Conservation (phyloP, 164 flowering plant genomes). For the Akebia trifoliata region DNA sequence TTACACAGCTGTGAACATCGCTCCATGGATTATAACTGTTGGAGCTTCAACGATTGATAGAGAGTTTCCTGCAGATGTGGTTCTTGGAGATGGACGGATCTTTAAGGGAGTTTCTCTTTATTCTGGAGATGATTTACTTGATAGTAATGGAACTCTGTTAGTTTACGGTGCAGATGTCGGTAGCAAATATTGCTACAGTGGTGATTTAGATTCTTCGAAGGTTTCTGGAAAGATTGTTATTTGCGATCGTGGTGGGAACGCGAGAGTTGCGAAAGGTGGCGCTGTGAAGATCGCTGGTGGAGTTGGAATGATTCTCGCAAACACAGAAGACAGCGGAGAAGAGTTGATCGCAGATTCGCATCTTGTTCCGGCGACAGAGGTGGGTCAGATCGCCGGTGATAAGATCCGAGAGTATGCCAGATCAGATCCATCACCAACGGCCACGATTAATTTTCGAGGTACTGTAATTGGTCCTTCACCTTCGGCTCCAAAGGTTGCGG, state of each 20-base stretch:
- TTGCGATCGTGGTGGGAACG: slow-evolving; percentile 78
- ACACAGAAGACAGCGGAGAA: slow-evolving; percentile 66
- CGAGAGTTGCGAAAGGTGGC: slow-evolving; percentile 72
- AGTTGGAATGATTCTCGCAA: slow-evolving; percentile 69
- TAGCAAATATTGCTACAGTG: slow-evolving; percentile 37
- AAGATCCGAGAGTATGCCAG: slow-evolving; percentile 43
- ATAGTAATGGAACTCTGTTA: too few relatives aligned
- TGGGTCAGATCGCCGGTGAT: slow-evolving; percentile 55
- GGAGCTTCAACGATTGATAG: slow-evolving; percentile 89
- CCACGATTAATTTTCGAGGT: slow-evolving; percentile 60
- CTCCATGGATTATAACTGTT: slow-evolving; percentile 93
- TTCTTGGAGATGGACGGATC: slow-evolving; percentile 66
- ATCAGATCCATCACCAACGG: slow-evolving; percentile 42
- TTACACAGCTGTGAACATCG: slow-evolving; percentile 65
- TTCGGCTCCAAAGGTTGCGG: slow-evolving; percentile 72
- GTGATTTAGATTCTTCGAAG: slow-evolving; percentile 36
- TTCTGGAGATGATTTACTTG: slow-evolving; percentile 41
- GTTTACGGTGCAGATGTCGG: slow-evolving; percentile 58
- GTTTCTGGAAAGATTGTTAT: slow-evolving; percentile 73
- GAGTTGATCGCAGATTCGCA: slow-evolving; percentile 75
- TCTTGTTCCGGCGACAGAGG: slow-evolving; percentile 71
- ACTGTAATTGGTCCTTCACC: slow-evolving; percentile 61
- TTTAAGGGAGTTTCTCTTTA: slow-evolving; percentile 68
- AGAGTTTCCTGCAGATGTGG: slow-evolving; percentile 76
- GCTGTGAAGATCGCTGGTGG: slow-evolving; percentile 84